phyloP scores from a whole-genome alignment of 192 early-diverging fungal genomes.

The Dissophora ornata region DNA sequence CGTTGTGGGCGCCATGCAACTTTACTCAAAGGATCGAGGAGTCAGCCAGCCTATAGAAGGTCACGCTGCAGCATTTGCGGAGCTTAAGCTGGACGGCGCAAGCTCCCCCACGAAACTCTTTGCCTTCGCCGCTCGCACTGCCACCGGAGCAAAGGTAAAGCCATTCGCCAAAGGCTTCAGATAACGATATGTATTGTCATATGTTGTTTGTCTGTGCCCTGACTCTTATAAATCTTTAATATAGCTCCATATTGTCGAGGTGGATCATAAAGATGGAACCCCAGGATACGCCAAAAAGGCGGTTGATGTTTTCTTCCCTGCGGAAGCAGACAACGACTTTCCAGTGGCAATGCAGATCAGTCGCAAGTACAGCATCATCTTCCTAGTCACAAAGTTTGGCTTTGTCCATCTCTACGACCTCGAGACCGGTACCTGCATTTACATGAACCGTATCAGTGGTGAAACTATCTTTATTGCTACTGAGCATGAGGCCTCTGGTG shows the following conservation, averaged over 20 bases:
- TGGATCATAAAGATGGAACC: conserved; percentile 94
- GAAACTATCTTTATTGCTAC: conserved; percentile 98
- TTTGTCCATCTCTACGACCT: conserved; percentile 98
- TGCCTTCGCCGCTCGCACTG: conserved; percentile 88
- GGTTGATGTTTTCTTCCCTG: conserved; percentile 95
- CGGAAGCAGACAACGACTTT: conserved; percentile 94
- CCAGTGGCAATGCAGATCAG: conserved; percentile 97
- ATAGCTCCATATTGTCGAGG: conserved; percentile 92
- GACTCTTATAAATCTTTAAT: too few relatives aligned
- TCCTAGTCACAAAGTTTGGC: conserved; percentile 97
- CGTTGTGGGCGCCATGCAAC: conserved; percentile 96
- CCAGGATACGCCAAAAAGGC: conserved; percentile 90
- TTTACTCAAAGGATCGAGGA: conserved; percentile 92
- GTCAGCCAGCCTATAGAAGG: conserved; percentile 96
- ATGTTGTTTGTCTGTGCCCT: too few relatives aligned
- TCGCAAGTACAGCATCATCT: conserved; percentile 94
- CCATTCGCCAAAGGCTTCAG: too few relatives aligned
- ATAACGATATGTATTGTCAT: too few relatives aligned
- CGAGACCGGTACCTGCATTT: conserved; percentile 93
- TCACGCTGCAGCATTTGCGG: conserved; percentile 95
- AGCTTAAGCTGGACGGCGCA: conserved; percentile 76
- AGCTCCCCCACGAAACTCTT: conserved; percentile 87
- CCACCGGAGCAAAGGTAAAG: conserved; percentile 81
- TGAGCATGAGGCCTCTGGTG: conserved; percentile 85
- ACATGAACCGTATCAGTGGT: conserved; percentile 97